Evolutionary conservation across 805 yeast genomes (phyloP).

Genomic region (Nakazawaea ambrosiae): DNA sequence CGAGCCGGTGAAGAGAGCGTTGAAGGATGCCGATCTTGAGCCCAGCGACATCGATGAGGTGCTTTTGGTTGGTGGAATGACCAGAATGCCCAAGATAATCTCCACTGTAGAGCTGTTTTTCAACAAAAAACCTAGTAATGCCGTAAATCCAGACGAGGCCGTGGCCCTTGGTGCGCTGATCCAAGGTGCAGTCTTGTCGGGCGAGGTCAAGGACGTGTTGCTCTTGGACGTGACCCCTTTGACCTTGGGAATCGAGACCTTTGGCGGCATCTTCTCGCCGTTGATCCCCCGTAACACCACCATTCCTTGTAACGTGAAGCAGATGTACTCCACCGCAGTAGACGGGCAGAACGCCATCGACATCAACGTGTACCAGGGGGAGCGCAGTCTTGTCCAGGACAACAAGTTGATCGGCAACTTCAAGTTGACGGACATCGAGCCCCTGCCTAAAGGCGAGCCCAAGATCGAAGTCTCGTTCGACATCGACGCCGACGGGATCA

Average conservation of each 20-base stretch:
- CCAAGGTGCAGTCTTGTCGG: conserved; percentile 94
- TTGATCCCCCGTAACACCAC: conserved; percentile 86
- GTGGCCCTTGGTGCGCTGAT: conserved; percentile 97
- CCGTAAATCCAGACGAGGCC: conserved; percentile 93
- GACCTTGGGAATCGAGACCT: conserved; percentile 91
- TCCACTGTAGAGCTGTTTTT: conserved; percentile 72
- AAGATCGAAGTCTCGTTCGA: conserved; percentile 91
- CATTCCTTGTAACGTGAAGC: conserved; percentile 89
- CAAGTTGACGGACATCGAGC: conserved; percentile 85
- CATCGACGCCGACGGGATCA: conserved; percentile 95
- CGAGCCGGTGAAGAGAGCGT: conserved; percentile 73
- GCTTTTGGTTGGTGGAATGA: conserved; percentile 86
- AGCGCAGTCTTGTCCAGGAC: conserved; percentile 91
- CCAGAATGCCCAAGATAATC: conserved; percentile 84
- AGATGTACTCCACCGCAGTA: conserved; percentile 90
- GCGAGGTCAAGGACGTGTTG: conserved; percentile 89
- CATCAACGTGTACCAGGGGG: conserved; percentile 97
- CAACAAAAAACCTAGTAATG: conserved; percentile 79
- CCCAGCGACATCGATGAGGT: conserved; percentile 70
- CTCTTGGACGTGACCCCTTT: conserved; percentile 85
- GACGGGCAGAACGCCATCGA: conserved; percentile 94
- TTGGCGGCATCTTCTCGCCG: conserved; percentile 93
- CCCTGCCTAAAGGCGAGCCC: conserved; percentile 84
- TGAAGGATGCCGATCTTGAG: conserved; percentile 69
- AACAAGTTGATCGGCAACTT: conserved; percentile 93